Evolutionary conservation across 106 monocot species (phyloP), one percentile per base, ranked within the genome.

Genomic region (Dendrobium huoshanense): DNA sequence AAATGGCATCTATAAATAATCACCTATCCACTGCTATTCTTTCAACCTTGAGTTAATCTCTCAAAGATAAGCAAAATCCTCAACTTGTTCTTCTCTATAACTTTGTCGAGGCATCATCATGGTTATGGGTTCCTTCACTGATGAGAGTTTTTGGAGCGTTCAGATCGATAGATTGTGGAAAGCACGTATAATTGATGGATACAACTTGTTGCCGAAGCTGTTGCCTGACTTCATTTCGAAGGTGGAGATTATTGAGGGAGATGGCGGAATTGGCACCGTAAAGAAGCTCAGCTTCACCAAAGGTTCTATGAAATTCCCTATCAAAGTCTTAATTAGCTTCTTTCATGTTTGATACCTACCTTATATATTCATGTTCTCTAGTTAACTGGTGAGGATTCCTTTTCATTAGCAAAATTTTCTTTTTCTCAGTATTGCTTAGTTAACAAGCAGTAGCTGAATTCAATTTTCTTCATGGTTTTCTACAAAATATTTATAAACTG

Each of bases 231-330:
- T 82, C 19, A 67, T 82, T 37, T 44, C 65, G 3, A 25, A 41
- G 27, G 77, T 67, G 48, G 77, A 77, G 65, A 67, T 82, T 8
- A 33, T 82, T 20, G 65, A 82, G 77, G 82, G 82, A 48, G 77
- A 82, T 37, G 82, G 82, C 3, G 82, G 77, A 65, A 77, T 76
- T 4, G 82, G 82, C 77, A 77, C 75, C 77, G 33, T 82, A 18
- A 11, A 47, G 9, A n/a, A 64, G 7, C 44, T 56, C 27, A 77
- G 25, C 25, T 77, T 82, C 25, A 61, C 75, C 22, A 11, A 64
- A 47, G 82, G 81, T 81, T 70, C 11, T 70, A 7, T 70, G 6
- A 27, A n/a, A 25, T 24, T 27, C 24, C 4, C 55, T 18, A 37
- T 37, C 37, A 37, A 37, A 37, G 37, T 3, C 37, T 2, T 37